These are phyloP conservation scores for Diplosphaera chodatii DNA, from an alignment of 139 green algal genomes.

Conservation along the genomic window DNA sequence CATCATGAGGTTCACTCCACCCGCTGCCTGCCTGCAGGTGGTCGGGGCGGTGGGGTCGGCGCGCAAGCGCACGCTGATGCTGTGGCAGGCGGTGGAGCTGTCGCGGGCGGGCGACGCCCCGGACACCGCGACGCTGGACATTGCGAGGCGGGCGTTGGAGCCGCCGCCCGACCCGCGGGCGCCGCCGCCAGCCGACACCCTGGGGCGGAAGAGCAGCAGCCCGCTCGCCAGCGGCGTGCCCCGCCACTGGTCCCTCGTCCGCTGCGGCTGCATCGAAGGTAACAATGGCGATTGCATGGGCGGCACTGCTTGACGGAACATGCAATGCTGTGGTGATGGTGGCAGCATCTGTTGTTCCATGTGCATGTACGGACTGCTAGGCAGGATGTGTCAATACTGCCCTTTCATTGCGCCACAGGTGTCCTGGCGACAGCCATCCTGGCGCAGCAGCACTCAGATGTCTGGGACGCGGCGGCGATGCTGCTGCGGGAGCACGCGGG, in stretches of 20 bases:
- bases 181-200: slow-evolving; percentile 13
- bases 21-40: too few species aligned
- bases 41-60: slow-evolving; percentile 45
- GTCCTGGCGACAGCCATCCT: slow-evolving; percentile 42
- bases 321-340: too few species aligned
- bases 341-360: too few species aligned
- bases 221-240: slow-evolving; percentile 18
- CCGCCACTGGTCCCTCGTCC: slow-evolving; percentile 19
- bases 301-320: too few species aligned
- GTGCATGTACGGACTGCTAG: too few species aligned
- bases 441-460: slow-evolving; percentile 43
- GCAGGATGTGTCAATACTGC: too few species aligned
- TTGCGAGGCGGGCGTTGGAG: slow-evolving; percentile 39
- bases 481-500: slow-evolving; percentile 53
- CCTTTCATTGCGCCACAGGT: background rate
- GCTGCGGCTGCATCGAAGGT: slow-evolving; percentile 40
- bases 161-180: slow-evolving; percentile 34
- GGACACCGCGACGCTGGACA: slow-evolving; percentile 29
- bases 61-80: slow-evolving; percentile 62
- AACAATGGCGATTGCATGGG: too few species aligned
- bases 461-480: slow-evolving; percentile 63
- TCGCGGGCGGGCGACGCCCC: slow-evolving; percentile 25
- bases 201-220: background rate
- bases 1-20: too few species aligned
- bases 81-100: slow-evolving; percentile 65